These are phyloP conservation scores for Pichia rugopelliculosa DNA, from an alignment of 805 yeast genomes.

Conservation along the genomic window DNA sequence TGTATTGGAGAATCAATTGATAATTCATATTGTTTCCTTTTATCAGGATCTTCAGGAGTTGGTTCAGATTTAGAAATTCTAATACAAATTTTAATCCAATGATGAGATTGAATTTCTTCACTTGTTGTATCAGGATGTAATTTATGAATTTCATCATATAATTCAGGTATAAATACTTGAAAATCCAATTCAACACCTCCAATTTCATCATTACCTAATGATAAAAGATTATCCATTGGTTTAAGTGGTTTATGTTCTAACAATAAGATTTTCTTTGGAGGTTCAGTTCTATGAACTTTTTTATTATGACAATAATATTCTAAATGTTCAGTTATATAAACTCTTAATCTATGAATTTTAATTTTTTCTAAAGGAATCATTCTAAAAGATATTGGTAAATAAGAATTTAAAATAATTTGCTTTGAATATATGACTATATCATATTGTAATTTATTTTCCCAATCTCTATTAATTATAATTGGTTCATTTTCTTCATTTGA, in stretches of 20 bases:
- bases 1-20: slow-evolving; percentile 93
- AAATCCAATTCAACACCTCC: slow-evolving; percentile 77
- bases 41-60: slow-evolving; percentile 34
- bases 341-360: slow-evolving; percentile 75
- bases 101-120: slow-evolving; percentile 77
- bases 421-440: slow-evolving; percentile 90
- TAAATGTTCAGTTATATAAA: slow-evolving; percentile 79
- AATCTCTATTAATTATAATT: slow-evolving; percentile 78
- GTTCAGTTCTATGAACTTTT: slow-evolving; percentile 89
- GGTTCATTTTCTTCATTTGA: slow-evolving; percentile 90
- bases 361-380: slow-evolving; percentile 85
- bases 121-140: slow-evolving; percentile 84
- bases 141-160: slow-evolving; percentile 45
- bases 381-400: slow-evolving; percentile 75
- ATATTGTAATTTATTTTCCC: slow-evolving; percentile 89
- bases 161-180: slow-evolving; percentile 76
- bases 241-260: slow-evolving; percentile 69
- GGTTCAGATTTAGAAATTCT: slow-evolving; percentile 66
- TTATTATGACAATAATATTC: slow-evolving; percentile 85
- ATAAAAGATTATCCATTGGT: slow-evolving; percentile 41
- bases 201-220: slow-evolving; percentile 40
- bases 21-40: slow-evolving; percentile 88
- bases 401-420: slow-evolving; percentile 75
- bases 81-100: slow-evolving; percentile 89
- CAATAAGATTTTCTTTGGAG: slow-evolving; percentile 69